Conservation (phyloP, 441 rosid genomes). For the Pelargonium fulgidum region DNA sequence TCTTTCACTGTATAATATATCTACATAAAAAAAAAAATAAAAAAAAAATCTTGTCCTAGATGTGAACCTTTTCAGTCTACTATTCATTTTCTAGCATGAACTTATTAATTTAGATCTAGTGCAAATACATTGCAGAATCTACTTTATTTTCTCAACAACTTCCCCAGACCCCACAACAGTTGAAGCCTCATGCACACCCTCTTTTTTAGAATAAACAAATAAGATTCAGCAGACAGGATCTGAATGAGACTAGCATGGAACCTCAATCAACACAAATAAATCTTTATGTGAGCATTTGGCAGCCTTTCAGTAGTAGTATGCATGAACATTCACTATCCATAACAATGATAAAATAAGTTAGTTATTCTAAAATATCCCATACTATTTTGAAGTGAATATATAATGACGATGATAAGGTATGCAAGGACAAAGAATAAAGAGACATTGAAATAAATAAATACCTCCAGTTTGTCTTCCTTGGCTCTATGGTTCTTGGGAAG, state of each 20-base stretch:
- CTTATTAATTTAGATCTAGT: background rate
- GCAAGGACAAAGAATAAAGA: background rate
- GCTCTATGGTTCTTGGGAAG: conserved; percentile 75
- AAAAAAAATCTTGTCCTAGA: background rate
- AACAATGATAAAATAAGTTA: too few relatives aligned
- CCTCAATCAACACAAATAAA: background rate
- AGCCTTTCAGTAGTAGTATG: conserved; percentile 10
- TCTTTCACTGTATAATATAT: background rate
- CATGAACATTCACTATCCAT: background rate
- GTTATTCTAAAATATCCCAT: background rate
- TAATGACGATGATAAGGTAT: background rate
- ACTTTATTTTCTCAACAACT: background rate
- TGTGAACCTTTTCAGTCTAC: background rate
- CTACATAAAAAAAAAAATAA: background rate
- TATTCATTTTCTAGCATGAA: background rate
- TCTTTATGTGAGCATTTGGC: background rate
- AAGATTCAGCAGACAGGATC: background rate
- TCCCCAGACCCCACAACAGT: too few relatives aligned
- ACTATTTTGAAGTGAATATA: background rate
- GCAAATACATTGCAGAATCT: background rate
- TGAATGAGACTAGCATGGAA: background rate
- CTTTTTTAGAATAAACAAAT: too few relatives aligned
- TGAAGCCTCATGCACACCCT: too few relatives aligned
- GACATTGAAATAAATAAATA: background rate
- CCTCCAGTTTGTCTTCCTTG: conserved; percentile 95